Conservation (phyloP, 208 protist genomes). For the Trypanosoma theileri region DNA sequence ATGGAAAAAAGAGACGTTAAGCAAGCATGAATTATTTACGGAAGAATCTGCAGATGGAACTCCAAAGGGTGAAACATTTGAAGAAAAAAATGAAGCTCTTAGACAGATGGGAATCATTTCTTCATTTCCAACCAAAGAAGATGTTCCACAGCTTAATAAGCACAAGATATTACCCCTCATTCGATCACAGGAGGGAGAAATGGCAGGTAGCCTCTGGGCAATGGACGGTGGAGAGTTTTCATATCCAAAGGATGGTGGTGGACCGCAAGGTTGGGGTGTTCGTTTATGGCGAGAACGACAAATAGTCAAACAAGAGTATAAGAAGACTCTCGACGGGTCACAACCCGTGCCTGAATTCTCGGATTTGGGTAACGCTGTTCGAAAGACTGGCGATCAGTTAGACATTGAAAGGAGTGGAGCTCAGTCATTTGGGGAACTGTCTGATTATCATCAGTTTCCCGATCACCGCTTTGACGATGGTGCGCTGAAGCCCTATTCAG, state of each 20-base stretch:
- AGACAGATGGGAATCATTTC: conserved; percentile 79
- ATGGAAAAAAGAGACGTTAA: conserved; percentile 73
- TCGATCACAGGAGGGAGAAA: conserved; percentile 65
- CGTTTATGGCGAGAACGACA: conserved; percentile 84
- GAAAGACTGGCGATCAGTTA: conserved; percentile 74
- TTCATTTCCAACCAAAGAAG: conserved; percentile 51
- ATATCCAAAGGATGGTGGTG: conserved; percentile 83
- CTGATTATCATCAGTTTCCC: conserved; percentile 63
- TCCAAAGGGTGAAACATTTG: conserved; percentile 76
- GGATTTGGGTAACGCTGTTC: conserved; percentile 46
- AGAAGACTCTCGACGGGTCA: conserved; percentile 57
- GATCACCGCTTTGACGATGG: conserved; percentile 77
- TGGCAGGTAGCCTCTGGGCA: conserved; percentile 76
- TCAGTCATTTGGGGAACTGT: conserved; percentile 54
- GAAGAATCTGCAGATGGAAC: conserved; percentile 78
- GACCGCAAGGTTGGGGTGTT: conserved; percentile 81
- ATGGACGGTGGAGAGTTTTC: conserved; percentile 85
- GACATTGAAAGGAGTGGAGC: conserved; percentile 82
- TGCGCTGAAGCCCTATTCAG: conserved; percentile 54
- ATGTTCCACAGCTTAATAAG: conserved; percentile 53
- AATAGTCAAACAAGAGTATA: conserved; percentile 65
- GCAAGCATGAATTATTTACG: conserved; percentile 88
- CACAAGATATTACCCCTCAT: conserved; percentile 72
- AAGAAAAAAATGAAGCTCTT: conserved; percentile 85
- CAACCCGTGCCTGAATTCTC: conserved; percentile 54